phyloP scores from a whole-genome alignment of 108 stramenopile genomes.

The Nitzschia putrida region DNA sequence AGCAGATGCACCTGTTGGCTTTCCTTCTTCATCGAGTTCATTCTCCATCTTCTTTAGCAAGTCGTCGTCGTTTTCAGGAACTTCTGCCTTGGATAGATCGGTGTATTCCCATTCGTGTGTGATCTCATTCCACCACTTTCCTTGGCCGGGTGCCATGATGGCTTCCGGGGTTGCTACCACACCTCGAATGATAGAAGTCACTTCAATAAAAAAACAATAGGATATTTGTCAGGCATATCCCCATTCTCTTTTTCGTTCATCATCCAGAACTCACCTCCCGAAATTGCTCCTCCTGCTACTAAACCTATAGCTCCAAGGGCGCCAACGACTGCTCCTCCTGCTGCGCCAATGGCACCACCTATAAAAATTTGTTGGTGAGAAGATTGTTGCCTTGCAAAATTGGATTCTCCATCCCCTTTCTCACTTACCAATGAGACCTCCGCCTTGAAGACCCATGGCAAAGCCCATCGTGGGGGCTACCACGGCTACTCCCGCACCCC shows the following conservation, averaged over 20 bases:
- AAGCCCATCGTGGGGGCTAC: slow-evolving; percentile 55
- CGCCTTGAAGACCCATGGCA: slow-evolving; percentile 23
- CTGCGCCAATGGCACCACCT: slow-evolving; percentile 38
- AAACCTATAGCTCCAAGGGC: slow-evolving; percentile 38
- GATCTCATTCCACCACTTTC: slow-evolving; percentile 85
- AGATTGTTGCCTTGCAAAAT: not conserved
- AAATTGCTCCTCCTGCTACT: slow-evolving; percentile 25
- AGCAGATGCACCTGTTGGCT: slow-evolving; percentile 14
- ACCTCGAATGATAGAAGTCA: slow-evolving; percentile 55
- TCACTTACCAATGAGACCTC: slow-evolving; percentile 29
- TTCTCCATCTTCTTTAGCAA: slow-evolving; percentile 49
- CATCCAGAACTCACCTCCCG: slow-evolving; percentile 12
- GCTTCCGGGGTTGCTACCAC: slow-evolving; percentile 58
- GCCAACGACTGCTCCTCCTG: slow-evolving; percentile 26
- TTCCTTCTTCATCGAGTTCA: slow-evolving; percentile 38
- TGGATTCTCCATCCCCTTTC: not conserved
- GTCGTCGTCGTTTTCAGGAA: slow-evolving; percentile 71
- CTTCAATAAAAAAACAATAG: slow-evolving; percentile 1
- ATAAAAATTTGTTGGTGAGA: not conserved
- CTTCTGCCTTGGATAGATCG: slow-evolving; percentile 41
- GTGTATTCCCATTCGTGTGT: slow-evolving; percentile 66
- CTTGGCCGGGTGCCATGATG: slow-evolving; percentile 58
- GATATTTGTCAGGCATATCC: not conserved
- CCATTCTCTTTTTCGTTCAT: not conserved
- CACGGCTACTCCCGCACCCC: slow-evolving; percentile 64